Conservation (phyloP, 78 protist species). For the Bigelowiella natans region DNA sequence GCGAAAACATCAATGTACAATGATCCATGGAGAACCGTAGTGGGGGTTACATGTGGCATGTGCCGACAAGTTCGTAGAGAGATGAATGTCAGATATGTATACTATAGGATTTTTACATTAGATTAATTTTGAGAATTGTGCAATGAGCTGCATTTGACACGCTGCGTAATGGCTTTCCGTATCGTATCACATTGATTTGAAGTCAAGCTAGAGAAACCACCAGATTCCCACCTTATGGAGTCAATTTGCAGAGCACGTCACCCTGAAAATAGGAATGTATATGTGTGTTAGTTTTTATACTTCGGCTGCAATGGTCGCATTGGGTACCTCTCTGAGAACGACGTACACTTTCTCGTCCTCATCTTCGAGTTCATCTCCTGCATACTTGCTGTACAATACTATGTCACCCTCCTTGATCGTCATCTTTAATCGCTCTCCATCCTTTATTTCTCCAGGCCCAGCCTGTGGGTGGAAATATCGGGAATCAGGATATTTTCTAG, state of each 20-base stretch:
- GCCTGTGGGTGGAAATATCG: no score
- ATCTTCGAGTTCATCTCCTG: neutral
- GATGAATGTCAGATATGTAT: no score
- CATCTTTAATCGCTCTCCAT: neutral
- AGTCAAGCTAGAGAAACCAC: neutral
- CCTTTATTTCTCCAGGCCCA: neutral
- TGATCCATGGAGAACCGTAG: no score
- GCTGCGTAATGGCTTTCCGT: neutral
- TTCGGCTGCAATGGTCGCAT: neutral
- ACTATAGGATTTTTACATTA: no score
- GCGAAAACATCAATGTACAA: no score
- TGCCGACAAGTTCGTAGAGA: no score
- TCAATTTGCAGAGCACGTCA: neutral
- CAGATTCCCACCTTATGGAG: no score
- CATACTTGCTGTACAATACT: neutral
- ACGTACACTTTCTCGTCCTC: neutral
- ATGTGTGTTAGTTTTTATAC: neutral
- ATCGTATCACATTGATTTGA: neutral
- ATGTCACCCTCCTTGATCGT: neutral
- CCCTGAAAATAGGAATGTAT: neutral
- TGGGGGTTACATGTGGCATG: no score
- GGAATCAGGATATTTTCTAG: no score
- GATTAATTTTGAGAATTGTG: neutral
- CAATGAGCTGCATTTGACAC: neutral
- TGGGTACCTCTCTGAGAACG: neutral